A percentile compares a stretch with the other conserved stretches of the same genome.
Conservation (phyloP, 768 basidiomycete species). For the Porpolomopsis calyptriformis region DNA sequence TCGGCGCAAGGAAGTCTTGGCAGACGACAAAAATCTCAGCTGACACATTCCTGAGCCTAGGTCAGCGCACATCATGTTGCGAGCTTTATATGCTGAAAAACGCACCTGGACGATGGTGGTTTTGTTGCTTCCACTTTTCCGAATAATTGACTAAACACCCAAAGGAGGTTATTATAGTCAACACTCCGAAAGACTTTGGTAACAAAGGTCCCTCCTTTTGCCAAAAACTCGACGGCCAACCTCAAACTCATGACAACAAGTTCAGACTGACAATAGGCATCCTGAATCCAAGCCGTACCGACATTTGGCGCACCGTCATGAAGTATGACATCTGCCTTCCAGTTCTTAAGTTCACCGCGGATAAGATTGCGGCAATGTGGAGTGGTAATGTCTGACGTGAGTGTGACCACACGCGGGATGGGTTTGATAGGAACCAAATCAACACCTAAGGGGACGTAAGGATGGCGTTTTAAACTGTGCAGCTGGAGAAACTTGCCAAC, state of each 20-base stretch:
- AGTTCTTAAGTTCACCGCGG: slow-evolving; percentile 85
- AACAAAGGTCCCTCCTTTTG: slow-evolving; percentile 89
- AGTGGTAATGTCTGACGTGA: slow-evolving; percentile 92
- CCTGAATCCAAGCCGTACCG: slow-evolving; percentile 98
- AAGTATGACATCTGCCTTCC: slow-evolving; percentile 97
- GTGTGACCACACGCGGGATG: slow-evolving; percentile 85
- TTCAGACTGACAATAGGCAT: slow-evolving; percentile 95
- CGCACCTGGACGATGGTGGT: slow-evolving; percentile 88
- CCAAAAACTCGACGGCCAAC: slow-evolving; percentile 88
- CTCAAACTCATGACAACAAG: slow-evolving; percentile 92
- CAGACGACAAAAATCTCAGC: slow-evolving; percentile 99
- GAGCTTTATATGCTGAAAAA: slow-evolving; percentile 1
- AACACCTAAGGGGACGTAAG: slow-evolving; percentile 50
- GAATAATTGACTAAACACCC: slow-evolving; percentile 98
- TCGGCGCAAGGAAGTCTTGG: slow-evolving; percentile 87
- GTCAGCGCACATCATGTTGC: not conserved
- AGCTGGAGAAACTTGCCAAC: slow-evolving; percentile 47
- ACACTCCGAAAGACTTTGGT: slow-evolving; percentile 98
- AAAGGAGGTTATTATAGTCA: slow-evolving; percentile 97
- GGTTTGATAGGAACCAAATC: slow-evolving; percentile 95
- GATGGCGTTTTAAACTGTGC: slow-evolving; percentile 1
- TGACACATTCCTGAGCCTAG: slow-evolving; percentile 73
- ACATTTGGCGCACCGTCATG: slow-evolving; percentile 99
- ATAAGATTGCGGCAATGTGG: slow-evolving; percentile 80
- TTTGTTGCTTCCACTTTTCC: slow-evolving; percentile 97